These are phyloP conservation scores for Kalanchoe fedtschenkoi DNA, from an alignment of 164 flowering plant genomes.

Conservation along the genomic window DNA sequence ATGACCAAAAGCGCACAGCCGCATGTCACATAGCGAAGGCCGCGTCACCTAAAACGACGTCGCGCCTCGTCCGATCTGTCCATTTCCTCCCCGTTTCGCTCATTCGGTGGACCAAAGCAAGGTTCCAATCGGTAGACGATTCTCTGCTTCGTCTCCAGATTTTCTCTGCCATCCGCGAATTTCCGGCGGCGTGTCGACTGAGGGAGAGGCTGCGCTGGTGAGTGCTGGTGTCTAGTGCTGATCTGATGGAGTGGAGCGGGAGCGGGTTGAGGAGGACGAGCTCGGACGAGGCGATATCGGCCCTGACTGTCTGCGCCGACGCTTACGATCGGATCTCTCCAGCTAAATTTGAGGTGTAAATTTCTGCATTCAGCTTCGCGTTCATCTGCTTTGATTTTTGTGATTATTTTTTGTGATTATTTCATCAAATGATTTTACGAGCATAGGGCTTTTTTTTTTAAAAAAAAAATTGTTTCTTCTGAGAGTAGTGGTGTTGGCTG, in stretches of 20 bases:
- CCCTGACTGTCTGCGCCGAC: neutral
- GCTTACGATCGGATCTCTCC: neutral
- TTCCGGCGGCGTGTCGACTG: neutral
- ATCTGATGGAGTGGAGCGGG: constrained; percentile 1
- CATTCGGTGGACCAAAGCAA: neutral
- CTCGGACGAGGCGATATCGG: neutral
- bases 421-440: neutral
- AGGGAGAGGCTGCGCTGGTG: neutral
- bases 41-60: neutral
- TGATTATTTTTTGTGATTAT: neutral
- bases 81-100: neutral
- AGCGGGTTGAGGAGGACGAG: neutral
- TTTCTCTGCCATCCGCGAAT: neutral
- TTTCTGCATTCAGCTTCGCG: neutral
- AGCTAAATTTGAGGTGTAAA: neutral
- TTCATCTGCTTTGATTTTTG: neutral
- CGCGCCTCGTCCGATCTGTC: neutral
- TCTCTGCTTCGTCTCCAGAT: no score
- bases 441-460: neutral
- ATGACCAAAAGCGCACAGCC: neutral
- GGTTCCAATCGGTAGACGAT: neutral
- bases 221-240: neutral
- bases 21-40: neutral
- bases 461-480: no score
- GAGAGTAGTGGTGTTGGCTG: no score